These are phyloP conservation scores for Tuber umbilicatum DNA, from an alignment of 495 filamentous ascomycete genomes.

Conservation along the genomic window DNA sequence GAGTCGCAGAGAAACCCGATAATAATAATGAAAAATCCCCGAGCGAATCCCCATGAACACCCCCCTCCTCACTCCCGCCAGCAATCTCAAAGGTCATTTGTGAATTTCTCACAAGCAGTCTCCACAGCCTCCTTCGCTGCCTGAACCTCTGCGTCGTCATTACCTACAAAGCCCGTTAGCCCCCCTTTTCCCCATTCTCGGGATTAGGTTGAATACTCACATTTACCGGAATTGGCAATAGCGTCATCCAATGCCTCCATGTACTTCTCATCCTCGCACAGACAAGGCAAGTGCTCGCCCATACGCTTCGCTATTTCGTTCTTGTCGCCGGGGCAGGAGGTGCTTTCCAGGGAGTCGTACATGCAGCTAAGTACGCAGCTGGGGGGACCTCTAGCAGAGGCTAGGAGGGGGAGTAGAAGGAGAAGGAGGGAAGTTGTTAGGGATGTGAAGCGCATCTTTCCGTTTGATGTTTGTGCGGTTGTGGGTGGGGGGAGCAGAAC, in stretches of 20 bases:
- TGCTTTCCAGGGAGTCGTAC: not conserved
- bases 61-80: not conserved
- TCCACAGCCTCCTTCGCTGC: not conserved
- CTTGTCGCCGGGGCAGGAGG: not conserved
- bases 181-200: not conserved
- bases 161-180: not conserved
- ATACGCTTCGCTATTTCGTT: not conserved
- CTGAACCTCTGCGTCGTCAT: not conserved
- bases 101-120: not conserved
- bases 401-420: not conserved
- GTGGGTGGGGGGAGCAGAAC: not conserved
- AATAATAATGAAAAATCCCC: not conserved
- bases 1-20: not conserved
- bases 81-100: not conserved
- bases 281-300: not conserved
- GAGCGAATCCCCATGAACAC: not conserved
- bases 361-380: not conserved
- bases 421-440: not conserved
- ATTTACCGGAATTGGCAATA: not conserved
- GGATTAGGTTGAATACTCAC: not conserved
- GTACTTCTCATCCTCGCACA: not conserved
- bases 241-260: not conserved
- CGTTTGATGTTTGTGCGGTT: not conserved
- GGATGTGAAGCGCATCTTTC: not conserved
- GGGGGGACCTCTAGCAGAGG: not conserved